Percentiles rank a stretch among this genome's conserved stretches.
phyloP scores from a whole-genome alignment of 1,139 yeast species.

The Yamadazyma dushanensis region DNA sequence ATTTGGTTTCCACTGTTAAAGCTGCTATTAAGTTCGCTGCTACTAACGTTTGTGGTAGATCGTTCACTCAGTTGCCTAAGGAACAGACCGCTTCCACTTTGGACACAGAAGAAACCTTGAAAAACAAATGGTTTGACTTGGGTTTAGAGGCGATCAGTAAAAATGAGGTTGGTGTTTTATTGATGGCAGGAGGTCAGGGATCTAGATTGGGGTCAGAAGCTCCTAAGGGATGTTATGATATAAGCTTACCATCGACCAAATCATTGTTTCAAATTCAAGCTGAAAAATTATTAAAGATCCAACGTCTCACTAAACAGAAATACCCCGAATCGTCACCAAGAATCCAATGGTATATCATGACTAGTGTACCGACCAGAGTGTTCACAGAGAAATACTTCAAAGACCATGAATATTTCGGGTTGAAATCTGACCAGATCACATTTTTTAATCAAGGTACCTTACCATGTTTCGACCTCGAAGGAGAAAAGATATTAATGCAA shows the following conservation, averaged over 20 bases:
- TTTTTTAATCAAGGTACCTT: conserved; percentile 95
- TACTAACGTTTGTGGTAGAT: conserved; percentile 28
- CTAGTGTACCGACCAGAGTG: conserved; percentile 82
- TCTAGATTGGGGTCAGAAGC: conserved; percentile 84
- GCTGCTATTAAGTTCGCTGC: conserved; percentile 47
- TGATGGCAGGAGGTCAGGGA: conserved; percentile 99
- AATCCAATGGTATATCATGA: conserved; percentile 92
- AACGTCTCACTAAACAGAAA: conserved; percentile 50
- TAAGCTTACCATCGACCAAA: conserved; percentile 80
- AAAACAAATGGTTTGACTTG: conserved; percentile 47
- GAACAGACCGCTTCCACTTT: conserved; percentile 52
- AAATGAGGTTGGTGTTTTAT: conserved; percentile 81
- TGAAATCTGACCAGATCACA: conserved; percentile 54
- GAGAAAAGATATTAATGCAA: conserved; percentile 67
- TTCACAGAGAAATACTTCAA: conserved; percentile 75
- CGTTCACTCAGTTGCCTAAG: conserved; percentile 52
- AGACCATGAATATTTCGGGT: conserved; percentile 67
- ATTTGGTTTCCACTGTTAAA: conserved; percentile 44
- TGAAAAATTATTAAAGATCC: conserved; percentile 71
- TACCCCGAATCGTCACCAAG: conserved; percentile 26
- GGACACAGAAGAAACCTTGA: conserved; percentile 30
- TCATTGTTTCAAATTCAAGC: conserved; percentile 92
- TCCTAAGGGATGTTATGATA: conserved; percentile 94
- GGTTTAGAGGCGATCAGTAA: conserved; percentile 72
- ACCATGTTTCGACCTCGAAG: conserved; percentile 80